Evolutionary conservation across 2,329 filamentous ascomycete species (phyloP).

Genomic region (Phialocephala sp.): DNA sequence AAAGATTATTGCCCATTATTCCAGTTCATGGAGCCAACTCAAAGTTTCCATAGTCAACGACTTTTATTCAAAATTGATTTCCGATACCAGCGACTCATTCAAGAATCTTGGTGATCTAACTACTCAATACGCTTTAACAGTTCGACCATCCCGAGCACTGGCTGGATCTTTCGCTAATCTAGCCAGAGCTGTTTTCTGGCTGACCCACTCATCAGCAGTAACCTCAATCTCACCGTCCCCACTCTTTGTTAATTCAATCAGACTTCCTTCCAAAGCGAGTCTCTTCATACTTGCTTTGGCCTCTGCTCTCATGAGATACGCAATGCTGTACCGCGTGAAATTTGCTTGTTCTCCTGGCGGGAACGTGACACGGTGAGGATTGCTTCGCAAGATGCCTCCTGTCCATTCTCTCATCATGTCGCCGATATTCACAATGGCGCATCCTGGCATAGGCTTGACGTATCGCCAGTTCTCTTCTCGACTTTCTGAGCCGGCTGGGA

Average conservation of each 20-base stretch:
- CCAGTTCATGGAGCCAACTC: no score
- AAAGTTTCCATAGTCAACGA: no score
- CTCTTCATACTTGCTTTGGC: conserved; percentile 51
- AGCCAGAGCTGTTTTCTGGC: conserved; percentile 1
- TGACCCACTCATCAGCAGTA: conserved; percentile 49
- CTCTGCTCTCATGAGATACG: conserved; percentile 58
- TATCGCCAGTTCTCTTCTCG: conserved; percentile 53
- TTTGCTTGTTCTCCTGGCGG: conserved; percentile 53
- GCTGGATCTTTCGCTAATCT: conserved; percentile 8
- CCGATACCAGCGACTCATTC: no score
- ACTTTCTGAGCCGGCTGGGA: conserved; percentile 46
- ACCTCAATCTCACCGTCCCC: conserved; percentile 37
- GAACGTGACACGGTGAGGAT: conserved; percentile 55
- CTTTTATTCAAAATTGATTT: no score
- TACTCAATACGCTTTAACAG: neutral
- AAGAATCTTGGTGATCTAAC: no score
- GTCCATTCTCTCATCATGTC: conserved; percentile 52
- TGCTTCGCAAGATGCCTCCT: conserved; percentile 47
- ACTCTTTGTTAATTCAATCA: conserved; percentile 37
- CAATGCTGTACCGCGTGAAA: conserved; percentile 54
- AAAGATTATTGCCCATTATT: no score
- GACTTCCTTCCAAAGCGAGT: conserved; percentile 42
- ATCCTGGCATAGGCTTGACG: conserved; percentile 55
- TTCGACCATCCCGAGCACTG: neutral
- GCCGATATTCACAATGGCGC: conserved; percentile 51